Conservation (phyloP, 345 rosid genomes). For the Rhodamnia rubescens region DNA sequence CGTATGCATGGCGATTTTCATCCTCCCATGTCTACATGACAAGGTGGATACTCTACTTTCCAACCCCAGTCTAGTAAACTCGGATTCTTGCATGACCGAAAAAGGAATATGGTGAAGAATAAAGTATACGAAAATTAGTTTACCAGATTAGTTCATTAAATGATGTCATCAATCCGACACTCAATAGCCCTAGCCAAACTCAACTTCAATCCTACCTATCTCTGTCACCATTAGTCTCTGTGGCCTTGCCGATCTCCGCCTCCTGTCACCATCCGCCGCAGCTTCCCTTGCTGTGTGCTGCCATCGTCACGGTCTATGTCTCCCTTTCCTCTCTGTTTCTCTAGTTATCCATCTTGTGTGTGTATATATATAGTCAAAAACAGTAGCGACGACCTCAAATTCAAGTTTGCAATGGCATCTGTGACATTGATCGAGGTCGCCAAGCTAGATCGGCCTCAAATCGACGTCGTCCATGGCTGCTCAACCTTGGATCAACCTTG, state of each 20-base stretch:
- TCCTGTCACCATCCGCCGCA: neutral
- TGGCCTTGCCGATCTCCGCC: neutral
- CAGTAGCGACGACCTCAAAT: neutral
- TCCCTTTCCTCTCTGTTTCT: neutral
- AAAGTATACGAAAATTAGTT: neutral
- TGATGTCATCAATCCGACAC: neutral
- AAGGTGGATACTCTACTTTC: too few relatives aligned
- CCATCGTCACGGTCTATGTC: neutral
- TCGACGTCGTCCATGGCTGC: neutral
- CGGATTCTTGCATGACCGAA: too few relatives aligned
- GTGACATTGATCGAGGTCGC: neutral
- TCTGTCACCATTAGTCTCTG: neutral
- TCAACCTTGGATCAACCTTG: neutral
- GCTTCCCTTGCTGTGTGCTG: neutral
- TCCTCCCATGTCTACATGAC: too few relatives aligned
- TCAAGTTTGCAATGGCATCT: neutral
- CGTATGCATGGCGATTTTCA: neutral
- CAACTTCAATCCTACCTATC: neutral
- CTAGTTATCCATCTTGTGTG: neutral
- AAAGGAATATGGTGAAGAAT: too few relatives aligned
- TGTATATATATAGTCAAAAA: too few relatives aligned
- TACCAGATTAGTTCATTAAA: neutral
- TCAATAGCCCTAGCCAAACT: neutral
- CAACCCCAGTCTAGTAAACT: too few relatives aligned
- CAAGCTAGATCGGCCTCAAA: neutral